Conservation (phyloP, 2,329 filamentous ascomycete species). For the Apiospora kogelbergensis region DNA sequence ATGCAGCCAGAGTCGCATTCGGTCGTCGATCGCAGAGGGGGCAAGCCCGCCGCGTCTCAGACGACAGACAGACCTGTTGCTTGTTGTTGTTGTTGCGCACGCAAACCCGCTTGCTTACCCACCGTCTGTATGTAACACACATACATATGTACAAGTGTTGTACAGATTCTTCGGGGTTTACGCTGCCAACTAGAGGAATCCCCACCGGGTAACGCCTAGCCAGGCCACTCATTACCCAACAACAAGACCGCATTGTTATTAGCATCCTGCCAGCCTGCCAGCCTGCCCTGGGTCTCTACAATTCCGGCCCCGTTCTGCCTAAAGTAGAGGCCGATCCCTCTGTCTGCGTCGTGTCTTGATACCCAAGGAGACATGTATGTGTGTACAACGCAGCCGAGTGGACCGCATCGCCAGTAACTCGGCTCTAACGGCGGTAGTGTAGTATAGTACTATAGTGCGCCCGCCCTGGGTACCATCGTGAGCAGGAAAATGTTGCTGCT, state of each 20-base stretch:
- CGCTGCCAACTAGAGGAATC: neutral
- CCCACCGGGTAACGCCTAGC: neutral
- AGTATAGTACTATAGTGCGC: neutral
- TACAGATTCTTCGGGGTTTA: neutral
- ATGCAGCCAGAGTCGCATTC: neutral
- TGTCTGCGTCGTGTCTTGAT: neutral
- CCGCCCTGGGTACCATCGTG: neutral
- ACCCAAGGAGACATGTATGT: neutral
- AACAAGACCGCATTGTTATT: neutral
- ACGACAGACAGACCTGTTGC: no score
- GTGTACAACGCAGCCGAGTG: neutral
- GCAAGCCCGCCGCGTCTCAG: neutral
- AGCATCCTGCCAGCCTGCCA: neutral
- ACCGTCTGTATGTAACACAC: neutral
- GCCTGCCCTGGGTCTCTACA: neutral
- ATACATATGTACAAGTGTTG: neutral
- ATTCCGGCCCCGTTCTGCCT: neutral
- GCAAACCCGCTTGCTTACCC: neutral
- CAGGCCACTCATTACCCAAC: neutral
- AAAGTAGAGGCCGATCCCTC: neutral
- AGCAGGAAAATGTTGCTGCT: neutral
- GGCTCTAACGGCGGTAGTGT: constrained; percentile 1
- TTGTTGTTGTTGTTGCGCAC: neutral
- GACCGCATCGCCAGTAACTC: neutral
- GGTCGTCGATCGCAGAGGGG: constrained; percentile 2